A percentile compares a stretch with the other conserved stretches of the same genome.
Evolutionary conservation across 2,329 filamentous ascomycete species (phyloP).

Genomic region (Colletotrichum musicola): DNA sequence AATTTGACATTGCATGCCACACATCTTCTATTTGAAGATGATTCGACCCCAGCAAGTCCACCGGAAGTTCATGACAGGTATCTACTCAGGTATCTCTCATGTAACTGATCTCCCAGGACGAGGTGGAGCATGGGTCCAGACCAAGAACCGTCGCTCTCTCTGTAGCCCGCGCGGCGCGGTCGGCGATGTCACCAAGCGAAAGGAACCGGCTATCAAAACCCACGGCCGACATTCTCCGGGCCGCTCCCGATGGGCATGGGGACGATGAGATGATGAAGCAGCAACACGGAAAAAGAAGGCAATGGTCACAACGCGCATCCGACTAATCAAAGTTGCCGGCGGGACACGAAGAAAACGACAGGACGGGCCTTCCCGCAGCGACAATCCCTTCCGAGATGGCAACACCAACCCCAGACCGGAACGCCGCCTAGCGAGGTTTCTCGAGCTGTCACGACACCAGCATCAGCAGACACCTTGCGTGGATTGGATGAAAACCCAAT

Average conservation of each 20-base stretch:
- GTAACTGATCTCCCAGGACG: conserved; percentile 6
- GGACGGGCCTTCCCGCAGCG: conserved; percentile 34
- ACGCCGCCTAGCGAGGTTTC: background rate
- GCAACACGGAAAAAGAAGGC: background rate
- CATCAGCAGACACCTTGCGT: background rate
- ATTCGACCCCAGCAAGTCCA: conserved; percentile 15
- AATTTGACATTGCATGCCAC: background rate
- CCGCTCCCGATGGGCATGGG: conserved; percentile 20
- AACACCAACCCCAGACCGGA: background rate
- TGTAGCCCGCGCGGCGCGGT: conserved; percentile 18
- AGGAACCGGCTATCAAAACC: conserved; percentile 9
- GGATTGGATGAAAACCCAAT: conserved; percentile 13
- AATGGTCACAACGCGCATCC: conserved; percentile 33
- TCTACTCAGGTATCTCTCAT: conserved; percentile 12
- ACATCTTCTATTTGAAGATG: background rate
- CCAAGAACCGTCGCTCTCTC: background rate
- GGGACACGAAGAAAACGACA: conserved; percentile 16
- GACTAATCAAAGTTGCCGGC: conserved; percentile 6
- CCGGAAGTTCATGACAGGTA: conserved; percentile 13
- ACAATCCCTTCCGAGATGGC: conserved; percentile 24
- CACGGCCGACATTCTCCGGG: conserved; percentile 30
- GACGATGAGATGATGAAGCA: background rate
- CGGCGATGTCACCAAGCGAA: conserved; percentile 24
- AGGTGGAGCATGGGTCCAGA: conserved; percentile 13
- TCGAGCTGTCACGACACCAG: background rate